Base-by-base conservation (phyloP, 2,329 filamentous ascomycete species). In the Cladophialophora immunda region DNA sequence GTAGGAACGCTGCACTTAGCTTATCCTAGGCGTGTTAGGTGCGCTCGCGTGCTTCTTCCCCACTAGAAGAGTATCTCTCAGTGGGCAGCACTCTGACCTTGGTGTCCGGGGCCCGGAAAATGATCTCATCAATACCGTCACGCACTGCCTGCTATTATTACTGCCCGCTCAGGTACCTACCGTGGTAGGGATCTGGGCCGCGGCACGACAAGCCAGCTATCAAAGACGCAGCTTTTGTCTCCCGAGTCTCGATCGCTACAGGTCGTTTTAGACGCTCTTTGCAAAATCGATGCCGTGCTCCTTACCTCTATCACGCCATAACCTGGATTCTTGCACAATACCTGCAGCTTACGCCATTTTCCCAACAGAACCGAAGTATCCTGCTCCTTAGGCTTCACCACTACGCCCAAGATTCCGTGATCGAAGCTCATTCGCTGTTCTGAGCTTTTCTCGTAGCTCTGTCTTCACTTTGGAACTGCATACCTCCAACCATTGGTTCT, bases 261-360 rank as follows among this genome's bases (percentile, higher is more conserved):
- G 7, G 9, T 1, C 11, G 45, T 50, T 15, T 25, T 25, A 25
- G 11, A 27, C 22, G 4, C 45, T 1, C 19, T 50, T 50, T 11
- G 27, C 45, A 9, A 50, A 25, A 13, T 4, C 15, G 9, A 50
- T 32, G 3, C 22, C 57, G 41, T 59, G 19, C 19, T 19, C 19
- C 13, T 17, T 22, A 17, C n/a, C 38, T 45, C 38, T 45, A 62
- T 54, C 58, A 62, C 58, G 58, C 58, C 45, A 62, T 62, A 34
- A 17, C 58, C 25, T 54, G 45, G 58, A 47, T 25, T 47, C 41
- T 50, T 8, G 57, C 57, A 34, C 38, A 47, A 59, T 30, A 32
- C 17, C 13, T 32, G 29, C 53, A 32, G 53, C 53, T 32, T 22
- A n/a, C 53, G 53, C 27, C 53, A 55, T 55, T 27, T 32, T 29